Base-by-base conservation (phyloP, 2,329 filamentous ascomycete species). In the Cryphonectria carpinicola region DNA sequence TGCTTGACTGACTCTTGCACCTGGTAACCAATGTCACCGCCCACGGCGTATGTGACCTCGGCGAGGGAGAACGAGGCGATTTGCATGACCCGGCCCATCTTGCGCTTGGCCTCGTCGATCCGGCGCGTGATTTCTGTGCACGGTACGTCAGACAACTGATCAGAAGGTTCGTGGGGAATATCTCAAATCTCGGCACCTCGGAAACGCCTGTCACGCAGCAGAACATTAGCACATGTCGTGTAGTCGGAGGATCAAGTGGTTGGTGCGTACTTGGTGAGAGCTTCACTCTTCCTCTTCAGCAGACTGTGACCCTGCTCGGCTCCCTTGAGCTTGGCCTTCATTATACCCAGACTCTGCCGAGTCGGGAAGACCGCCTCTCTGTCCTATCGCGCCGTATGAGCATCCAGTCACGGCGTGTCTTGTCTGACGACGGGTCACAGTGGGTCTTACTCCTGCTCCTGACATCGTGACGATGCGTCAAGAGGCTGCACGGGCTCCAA, bases 21-120 rank as follows among this genome's bases (percentile, higher is more conserved):
- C 84, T 99, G 96, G 83, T 97, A 99, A 73, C 92, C 93, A 77
- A 99, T 97, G 78, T 97, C 93, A 77, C 95, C 94, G 73, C 96
- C 96, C 39, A 98, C 94, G 37, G 96, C 96, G 78, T 99, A 99
- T 65, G 94, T 97, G 70, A 99, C 96, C 84, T 98, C 96, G 72
- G 96, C 96, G 25, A 99, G 88, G 60, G 95, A 98, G 84, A 99
- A 98, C 62, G 96, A 95, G 56, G 96, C 96, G 78, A 99, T 97
- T 82, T 98, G 95, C 96, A 99, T 99, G 52, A 99, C 96, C 46
- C 95, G 90, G 70, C 96, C 96, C 95, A 99, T 99, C 86, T 99
- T 99, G 77, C 95, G 93, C 84, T 99, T 99, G 58, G 96, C 96
- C 82, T 99, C 96, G 84, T 99, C 95, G 82, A 99, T 99, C 79